Conservation (phyloP, 148 eudicot species). For the Rheum nobile region DNA sequence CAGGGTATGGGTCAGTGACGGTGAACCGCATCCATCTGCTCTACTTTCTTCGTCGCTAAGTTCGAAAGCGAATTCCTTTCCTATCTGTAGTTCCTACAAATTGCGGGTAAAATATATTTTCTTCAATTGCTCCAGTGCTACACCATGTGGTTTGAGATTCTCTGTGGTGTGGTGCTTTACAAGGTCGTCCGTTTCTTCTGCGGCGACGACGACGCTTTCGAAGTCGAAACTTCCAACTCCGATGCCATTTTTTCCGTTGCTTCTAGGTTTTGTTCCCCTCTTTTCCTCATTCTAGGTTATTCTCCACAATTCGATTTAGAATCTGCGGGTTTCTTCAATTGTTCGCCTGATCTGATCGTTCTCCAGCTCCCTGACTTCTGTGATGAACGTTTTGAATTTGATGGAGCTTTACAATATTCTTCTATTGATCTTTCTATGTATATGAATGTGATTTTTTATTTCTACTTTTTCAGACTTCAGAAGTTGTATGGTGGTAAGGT, state of each 20-base stretch:
- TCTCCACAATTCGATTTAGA: background rate
- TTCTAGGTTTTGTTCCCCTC: constrained; percentile 31
- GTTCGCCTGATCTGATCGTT: background rate
- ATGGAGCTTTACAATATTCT: background rate
- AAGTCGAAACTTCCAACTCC: constrained; percentile 40
- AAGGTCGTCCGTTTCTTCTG: constrained; percentile 33
- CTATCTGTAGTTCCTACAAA: background rate
- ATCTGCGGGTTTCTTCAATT: background rate
- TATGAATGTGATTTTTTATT: background rate
- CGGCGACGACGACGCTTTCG: constrained; percentile 33
- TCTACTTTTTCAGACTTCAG: constrained; percentile 33
- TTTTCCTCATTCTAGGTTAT: background rate
- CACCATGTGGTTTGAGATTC: constrained; percentile 56
- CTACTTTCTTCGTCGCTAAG: background rate
- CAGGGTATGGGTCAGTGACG: background rate
- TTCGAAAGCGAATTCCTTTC: background rate
- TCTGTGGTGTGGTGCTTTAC: constrained; percentile 54
- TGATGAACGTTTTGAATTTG: background rate
- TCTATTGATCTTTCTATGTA: background rate
- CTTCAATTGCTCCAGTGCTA: background rate
- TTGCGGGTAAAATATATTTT: background rate
- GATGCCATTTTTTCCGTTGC: constrained; percentile 65
- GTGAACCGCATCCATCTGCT: background rate
- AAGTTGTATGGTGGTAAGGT: constrained; percentile 66
- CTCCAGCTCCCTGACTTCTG: background rate